Base-by-base conservation (phyloP, 306 rosid genomes). In the Lathyrus aphaca region DNA sequence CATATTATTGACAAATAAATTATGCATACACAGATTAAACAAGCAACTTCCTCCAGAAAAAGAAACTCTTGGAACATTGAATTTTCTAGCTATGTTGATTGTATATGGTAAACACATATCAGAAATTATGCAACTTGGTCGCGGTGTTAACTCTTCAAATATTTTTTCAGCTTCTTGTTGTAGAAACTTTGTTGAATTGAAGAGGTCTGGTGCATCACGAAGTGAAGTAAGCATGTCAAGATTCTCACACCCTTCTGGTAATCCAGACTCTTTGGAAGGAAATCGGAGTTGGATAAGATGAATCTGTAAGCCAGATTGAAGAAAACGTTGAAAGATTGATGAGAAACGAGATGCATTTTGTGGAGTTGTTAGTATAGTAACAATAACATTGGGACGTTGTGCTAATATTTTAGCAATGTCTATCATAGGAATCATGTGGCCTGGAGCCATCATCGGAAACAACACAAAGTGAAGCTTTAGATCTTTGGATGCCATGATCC, bases 361-460 rank as follows among this genome's bases (percentile, higher is more conserved):
- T 3, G 90, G 95, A 17, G 96, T 92, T 2, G 95, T 87, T 69
- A 91, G 73, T 19, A 91, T 15, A 10, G 86, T 91, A 0, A 91
- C 86, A 45, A 72, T 29, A 35, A 82, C 77, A 30, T 86, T 83
- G 37, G 64, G 0, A 14, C 29, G 87, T 12, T 77, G 71, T 4
- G 83, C 74, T 2, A 91, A 79, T 30, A 89, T 72, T 54, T 78
- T 84, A 10, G 90, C 96, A 48, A 89, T 77, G 79, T 89, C 97
- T 42, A 88, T 80, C 97, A 91, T 83, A 3, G 97, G 97, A 29
- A 83, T 88, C 95, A 91, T 87, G 59, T 92, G 97, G 64, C 96
- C 96, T 76, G 81, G 96, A 4, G 97, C 97, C 96, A 91, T 84
- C 16, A 87, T 68, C 1, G 97, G 96, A 50, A 89, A 60, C 8